Evolutionary conservation across 306 rosid species (phyloP), one percentile per base, ranked within the genome.

Genomic region (Urtica urens): DNA sequence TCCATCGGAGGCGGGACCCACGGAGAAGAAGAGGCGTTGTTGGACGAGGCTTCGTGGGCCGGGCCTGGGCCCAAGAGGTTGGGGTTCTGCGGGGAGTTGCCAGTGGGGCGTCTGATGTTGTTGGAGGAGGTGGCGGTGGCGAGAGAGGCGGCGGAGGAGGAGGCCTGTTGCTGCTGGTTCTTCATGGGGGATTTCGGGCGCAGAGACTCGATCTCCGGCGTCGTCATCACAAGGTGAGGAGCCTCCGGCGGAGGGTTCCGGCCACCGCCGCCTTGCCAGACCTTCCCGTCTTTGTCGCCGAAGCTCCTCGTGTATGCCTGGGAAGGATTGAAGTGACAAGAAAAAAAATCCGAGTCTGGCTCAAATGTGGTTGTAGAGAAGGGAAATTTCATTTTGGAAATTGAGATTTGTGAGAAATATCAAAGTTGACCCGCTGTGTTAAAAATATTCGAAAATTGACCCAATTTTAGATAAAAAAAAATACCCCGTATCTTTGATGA

Each of bases 201-300:
- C 35, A 92, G 93, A 41, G 93, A 38, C 72, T 92, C 96, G 21
- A 92, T 92, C 3, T 92, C 99, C 0, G 94, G 93, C 22, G 99
- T 92, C 21, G 99, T 92, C 23, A 82, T 41, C 24, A 92, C 99
- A 67, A 92, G 79, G 80, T 92, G 99, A 55, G 96, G 87, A 47
- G 99, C 96, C 68, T 86, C 99, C 0, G 94, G 88, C 52, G 94
- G 99, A 20, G 99, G 96, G 55, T 92, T 92, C 59, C 99, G 67
- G 51, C 99, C 99, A 33, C 99, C 99, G 30, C 99, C 99, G 46
- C 99, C 99, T 52, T 65, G 94, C 96, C 94, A 92, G 38, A 92
- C 96, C 65, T 86, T 92, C 52, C 99, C 96, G 16, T 92, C 99
- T 53, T 92, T 82, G 73, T 92, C 99, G 1, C 77, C 51, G n/a